Evolutionary conservation across 2,329 filamentous ascomycete genomes (phyloP).

Genomic region (Paracoccidioides brasiliensis): DNA sequence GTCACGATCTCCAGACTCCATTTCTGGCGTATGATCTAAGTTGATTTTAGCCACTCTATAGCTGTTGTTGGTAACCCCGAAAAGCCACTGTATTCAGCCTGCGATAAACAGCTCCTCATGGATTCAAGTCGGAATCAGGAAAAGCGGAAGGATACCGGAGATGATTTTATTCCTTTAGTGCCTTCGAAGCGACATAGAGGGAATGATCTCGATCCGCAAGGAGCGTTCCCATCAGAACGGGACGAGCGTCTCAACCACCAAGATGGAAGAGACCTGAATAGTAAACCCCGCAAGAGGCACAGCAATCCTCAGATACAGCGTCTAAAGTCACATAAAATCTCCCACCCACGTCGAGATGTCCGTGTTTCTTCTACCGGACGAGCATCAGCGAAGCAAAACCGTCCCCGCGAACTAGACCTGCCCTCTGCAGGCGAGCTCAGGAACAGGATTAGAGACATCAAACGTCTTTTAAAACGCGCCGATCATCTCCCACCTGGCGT

Average conservation of each 20-base stretch:
- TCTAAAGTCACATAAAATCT: conserved; percentile 1
- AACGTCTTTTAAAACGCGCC: conserved; percentile 36
- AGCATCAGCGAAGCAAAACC: not conserved
- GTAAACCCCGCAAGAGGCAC: conserved; percentile 2
- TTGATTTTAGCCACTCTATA: not conserved
- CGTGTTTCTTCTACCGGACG: not conserved
- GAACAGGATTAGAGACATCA: conserved; percentile 42
- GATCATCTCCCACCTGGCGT: conserved; percentile 41
- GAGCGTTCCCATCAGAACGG: not conserved
- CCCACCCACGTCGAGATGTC: not conserved
- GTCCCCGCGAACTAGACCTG: conserved; percentile 8
- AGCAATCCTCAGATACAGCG: not conserved
- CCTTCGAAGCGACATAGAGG: not conserved
- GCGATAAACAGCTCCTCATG: not conserved
- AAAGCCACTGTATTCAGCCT: not conserved
- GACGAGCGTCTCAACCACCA: not conserved
- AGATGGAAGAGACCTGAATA: not conserved
- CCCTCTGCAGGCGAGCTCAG: conserved; percentile 40
- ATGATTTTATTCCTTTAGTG: not conserved
- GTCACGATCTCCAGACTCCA: not conserved
- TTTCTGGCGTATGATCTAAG: not conserved
- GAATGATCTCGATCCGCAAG: not conserved
- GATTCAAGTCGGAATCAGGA: not conserved
- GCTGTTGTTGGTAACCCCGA: not conserved
- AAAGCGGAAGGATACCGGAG: not conserved